Evolutionary conservation across 768 basidiomycete species (phyloP).

Genomic region (Tylopilus balloui): DNA sequence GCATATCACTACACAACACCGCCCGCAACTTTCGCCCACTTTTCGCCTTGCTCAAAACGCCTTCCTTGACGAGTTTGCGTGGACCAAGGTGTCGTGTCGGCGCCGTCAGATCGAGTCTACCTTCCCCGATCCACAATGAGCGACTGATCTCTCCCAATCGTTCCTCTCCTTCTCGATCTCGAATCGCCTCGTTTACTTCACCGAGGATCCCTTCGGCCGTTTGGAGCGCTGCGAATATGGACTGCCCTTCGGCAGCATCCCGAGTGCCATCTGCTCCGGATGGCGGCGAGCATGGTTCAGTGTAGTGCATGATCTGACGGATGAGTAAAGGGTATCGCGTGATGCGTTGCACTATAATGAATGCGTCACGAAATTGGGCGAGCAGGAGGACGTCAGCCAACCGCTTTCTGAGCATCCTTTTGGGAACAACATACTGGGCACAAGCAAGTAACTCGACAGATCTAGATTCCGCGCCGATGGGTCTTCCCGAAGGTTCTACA

Average conservation of each 20-base stretch:
- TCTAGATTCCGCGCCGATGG: slow-evolving; percentile 78
- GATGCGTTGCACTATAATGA: slow-evolving; percentile 84
- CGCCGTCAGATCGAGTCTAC: slow-evolving; percentile 84
- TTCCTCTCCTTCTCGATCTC: slow-evolving; percentile 76
- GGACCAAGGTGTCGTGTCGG: slow-evolving; percentile 82
- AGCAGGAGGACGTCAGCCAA: background rate
- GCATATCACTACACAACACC: slow-evolving; percentile 85
- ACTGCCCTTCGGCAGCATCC: slow-evolving; percentile 46
- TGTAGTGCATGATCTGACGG: slow-evolving; percentile 79
- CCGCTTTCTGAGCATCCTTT: too few relatives aligned
- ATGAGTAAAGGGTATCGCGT: slow-evolving; percentile 92
- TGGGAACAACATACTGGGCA: slow-evolving; percentile 64
- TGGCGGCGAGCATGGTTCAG: slow-evolving; percentile 42
- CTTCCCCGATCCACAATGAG: slow-evolving; percentile 84
- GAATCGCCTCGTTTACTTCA: slow-evolving; percentile 84
- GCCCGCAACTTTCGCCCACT: slow-evolving; percentile 73
- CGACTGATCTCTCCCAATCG: slow-evolving; percentile 72
- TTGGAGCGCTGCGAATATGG: slow-evolving; percentile 51
- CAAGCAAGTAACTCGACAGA: slow-evolving; percentile 84
- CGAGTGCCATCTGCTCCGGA: background rate
- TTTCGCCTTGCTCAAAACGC: slow-evolving; percentile 72
- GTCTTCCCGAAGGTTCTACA: slow-evolving; percentile 70
- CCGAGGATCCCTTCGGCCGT: slow-evolving; percentile 70
- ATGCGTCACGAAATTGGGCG: background rate
- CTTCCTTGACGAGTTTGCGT: slow-evolving; percentile 78